Conservation (phyloP, 495 filamentous ascomycete species). For the Neurospora sp. region DNA sequence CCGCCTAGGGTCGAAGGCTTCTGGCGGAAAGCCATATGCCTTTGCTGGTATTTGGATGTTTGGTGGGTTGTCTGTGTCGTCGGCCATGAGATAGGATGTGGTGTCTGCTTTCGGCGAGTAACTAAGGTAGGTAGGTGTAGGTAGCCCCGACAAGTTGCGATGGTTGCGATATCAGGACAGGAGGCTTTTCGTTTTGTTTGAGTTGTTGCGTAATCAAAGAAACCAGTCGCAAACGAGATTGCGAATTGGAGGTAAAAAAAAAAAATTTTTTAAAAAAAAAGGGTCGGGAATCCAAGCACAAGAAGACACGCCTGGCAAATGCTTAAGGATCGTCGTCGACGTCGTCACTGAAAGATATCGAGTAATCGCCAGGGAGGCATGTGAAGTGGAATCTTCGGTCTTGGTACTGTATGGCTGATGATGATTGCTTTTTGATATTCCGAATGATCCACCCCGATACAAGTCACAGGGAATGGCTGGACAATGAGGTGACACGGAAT, state of each 20-base stretch:
- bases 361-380: background rate
- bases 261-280: background rate
- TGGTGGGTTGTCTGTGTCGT: constrained; percentile 3
- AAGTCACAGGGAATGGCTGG: background rate
- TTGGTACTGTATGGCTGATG: background rate
- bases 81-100: constrained; percentile 18
- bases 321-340: background rate
- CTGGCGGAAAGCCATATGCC: constrained; percentile 37
- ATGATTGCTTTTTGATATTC: background rate
- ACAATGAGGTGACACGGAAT: background rate
- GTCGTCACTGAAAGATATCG: background rate
- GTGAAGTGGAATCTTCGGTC: background rate
- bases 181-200: background rate
- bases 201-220: background rate
- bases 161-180: background rate
- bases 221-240: background rate
- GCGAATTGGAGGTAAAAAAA: background rate
- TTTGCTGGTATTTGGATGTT: constrained; percentile 18
- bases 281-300: background rate
- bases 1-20: constrained; percentile 34
- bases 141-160: background rate
- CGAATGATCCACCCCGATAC: background rate
- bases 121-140: no score
- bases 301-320: background rate
- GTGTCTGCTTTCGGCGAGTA: background rate